phyloP scores from a whole-genome alignment of 2,329 filamentous ascomycete species.

The Mycosphaerella sp. region DNA sequence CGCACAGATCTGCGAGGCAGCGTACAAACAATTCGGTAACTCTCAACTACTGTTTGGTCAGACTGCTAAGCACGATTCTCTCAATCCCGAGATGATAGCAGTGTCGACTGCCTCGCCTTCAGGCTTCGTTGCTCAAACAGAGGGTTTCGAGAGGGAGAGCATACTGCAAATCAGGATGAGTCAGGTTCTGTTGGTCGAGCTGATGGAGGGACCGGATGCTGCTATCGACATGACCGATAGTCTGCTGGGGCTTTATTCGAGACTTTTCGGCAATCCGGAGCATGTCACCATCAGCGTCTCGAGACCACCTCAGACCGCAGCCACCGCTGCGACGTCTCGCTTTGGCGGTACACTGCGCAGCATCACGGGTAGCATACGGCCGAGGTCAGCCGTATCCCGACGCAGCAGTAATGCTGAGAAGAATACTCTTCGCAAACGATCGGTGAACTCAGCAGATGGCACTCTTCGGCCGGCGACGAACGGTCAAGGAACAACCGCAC shows the following conservation, averaged over 20 bases:
- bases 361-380: constrained; percentile 63
- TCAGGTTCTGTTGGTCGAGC: constrained; percentile 74
- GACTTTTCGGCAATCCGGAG: constrained; percentile 64
- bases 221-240: constrained; percentile 87
- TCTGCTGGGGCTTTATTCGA: constrained; percentile 71
- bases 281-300: constrained; percentile 21
- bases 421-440: constrained; percentile 31
- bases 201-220: constrained; percentile 72
- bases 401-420: constrained; percentile 38
- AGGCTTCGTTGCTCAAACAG: constrained; percentile 70
- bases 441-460: constrained; percentile 18
- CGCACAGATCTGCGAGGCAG: constrained; percentile 75
- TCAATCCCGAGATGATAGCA: constrained; percentile 19
- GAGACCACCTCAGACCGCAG: constrained; percentile 46
- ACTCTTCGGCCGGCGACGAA: constrained; percentile 19
- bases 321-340: constrained; percentile 22
- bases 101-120: constrained; percentile 17
- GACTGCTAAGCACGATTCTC: constrained; percentile 37
- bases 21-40: constrained; percentile 81
- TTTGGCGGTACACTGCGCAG: constrained; percentile 39
- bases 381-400: constrained; percentile 30
- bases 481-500: constrained; percentile 29
- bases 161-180: constrained; percentile 97
- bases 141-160: constrained; percentile 73
- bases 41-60: constrained; percentile 62